Evolutionary conservation across 1,139 yeast genomes (phyloP), one percentile per base, ranked within the genome.

Genomic region (Arxiozyma slooffiae): DNA sequence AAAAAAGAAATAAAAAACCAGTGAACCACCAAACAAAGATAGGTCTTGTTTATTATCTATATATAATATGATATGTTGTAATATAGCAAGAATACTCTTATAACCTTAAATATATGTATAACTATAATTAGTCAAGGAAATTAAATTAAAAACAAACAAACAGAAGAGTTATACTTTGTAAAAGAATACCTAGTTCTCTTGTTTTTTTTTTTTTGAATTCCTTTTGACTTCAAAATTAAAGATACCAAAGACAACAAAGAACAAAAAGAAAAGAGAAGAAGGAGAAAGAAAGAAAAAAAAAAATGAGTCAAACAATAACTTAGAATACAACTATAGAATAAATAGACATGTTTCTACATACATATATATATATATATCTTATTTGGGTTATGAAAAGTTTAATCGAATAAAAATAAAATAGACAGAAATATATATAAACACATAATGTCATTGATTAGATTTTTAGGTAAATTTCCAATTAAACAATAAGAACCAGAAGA

Each of bases 381-480:
- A n/a, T n/a, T n/a, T n/a, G n/a, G n/a, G n/a, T n/a, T n/a, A n/a
- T n/a, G n/a, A n/a, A n/a, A n/a, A n/a, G n/a, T n/a, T n/a, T n/a
- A n/a, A n/a, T n/a, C n/a, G n/a, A n/a, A n/a, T n/a, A n/a, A n/a
- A n/a, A n/a, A n/a, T n/a, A n/a, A n/a, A n/a, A 17, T 37, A 37
- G 11, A 38, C n/a, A 23, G 3, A 8, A 21, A 11, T 22, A 39
- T 6, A 39, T 7, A 41, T 36, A 24, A 23, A 8, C 7, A 40
- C 24, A 40, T 17, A 21, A 24, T 24, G 36, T 16, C 18, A 22
- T 14, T 46, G 1, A 20, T 30, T 11, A 17, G 14, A 11, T 34
- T 46, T 24, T 30, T 46, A 26, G 26, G 36, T 14, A 46, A 46
- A 20, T 38, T 46, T 17, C 48, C 48, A 16, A 8, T 38, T 4